Conservation (phyloP, 305 asterid species). For the Plantago coronopus region DNA sequence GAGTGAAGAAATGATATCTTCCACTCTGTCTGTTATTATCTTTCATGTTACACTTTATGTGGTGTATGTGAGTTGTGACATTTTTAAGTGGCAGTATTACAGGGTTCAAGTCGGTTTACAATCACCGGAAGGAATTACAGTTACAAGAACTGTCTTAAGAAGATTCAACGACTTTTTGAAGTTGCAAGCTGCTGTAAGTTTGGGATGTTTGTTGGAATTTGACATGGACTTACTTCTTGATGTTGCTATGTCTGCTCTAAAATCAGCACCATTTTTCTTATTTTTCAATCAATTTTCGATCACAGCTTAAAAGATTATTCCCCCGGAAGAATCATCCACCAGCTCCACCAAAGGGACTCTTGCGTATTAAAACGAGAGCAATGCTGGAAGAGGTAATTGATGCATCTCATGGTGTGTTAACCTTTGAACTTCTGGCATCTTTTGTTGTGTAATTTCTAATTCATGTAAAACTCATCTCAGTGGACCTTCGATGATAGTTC, state of each 20-base stretch:
- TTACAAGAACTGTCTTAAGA: slow-evolving; percentile 75
- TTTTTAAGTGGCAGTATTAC: slow-evolving; percentile 75
- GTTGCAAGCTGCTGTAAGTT: slow-evolving; percentile 82
- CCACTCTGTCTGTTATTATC: slow-evolving; percentile 5
- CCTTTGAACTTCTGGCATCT: slow-evolving; percentile 8
- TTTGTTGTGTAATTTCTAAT: slow-evolving; percentile 5
- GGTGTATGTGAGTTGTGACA: slow-evolving; percentile 28
- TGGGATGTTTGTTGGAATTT: slow-evolving; percentile 14
- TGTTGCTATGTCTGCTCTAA: slow-evolving; percentile 21
- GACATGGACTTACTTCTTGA: slow-evolving; percentile 13
- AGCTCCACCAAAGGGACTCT: slow-evolving; percentile 87
- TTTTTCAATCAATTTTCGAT: slow-evolving; percentile 24
- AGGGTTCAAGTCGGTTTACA: slow-evolving; percentile 96
- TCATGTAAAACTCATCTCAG: neutral
- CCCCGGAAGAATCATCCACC: slow-evolving; percentile 74
- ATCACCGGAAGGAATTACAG: slow-evolving; percentile 88
- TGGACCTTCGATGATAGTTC: no score
- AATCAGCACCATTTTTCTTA: slow-evolving; percentile 18
- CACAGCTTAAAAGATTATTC: slow-evolving; percentile 75
- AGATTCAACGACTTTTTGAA: slow-evolving; percentile 95
- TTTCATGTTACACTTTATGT: slow-evolving; percentile 12
- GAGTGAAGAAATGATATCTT: neutral
- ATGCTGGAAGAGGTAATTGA: slow-evolving; percentile 84
- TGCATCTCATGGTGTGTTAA: slow-evolving; percentile 7
- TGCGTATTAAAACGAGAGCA: slow-evolving; percentile 73